Percentiles rank a stretch among this genome's conserved stretches.
phyloP scores from a whole-genome alignment of 225 moss, liverwort and hornwort species.

The Bryum argenteum region DNA sequence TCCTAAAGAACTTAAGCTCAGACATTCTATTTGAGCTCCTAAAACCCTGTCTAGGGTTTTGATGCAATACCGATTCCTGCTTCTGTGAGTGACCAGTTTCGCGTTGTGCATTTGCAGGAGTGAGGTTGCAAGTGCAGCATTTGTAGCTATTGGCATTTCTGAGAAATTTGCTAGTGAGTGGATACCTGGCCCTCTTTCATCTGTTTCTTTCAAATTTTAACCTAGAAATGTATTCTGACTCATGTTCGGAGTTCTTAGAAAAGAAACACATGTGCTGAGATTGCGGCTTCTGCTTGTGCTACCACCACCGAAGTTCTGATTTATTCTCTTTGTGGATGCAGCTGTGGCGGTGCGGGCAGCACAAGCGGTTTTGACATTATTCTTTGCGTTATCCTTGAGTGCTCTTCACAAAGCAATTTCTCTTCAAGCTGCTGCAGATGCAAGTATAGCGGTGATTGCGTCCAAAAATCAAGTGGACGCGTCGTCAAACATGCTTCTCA shows the following conservation, averaged over 20 bases:
- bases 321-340: slow-evolving; percentile 34
- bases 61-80: slow-evolving; percentile 1
- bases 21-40: slow-evolving; percentile 1
- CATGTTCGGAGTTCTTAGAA: not conserved
- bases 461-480: slow-evolving; percentile 33
- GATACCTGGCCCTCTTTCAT: slow-evolving; percentile 2
- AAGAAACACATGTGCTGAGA: not conserved
- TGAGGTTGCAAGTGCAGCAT: slow-evolving; percentile 37
- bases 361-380: slow-evolving; percentile 50
- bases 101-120: slow-evolving; percentile 44
- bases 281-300: not conserved
- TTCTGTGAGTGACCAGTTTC: slow-evolving; percentile 20
- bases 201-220: not conserved
- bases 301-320: slow-evolving; percentile 23
- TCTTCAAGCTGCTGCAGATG: slow-evolving; percentile 64
- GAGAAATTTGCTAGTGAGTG: slow-evolving; percentile 54
- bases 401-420: slow-evolving; percentile 81
- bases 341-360: slow-evolving; percentile 58
- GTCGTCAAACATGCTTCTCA: slow-evolving; percentile 40
- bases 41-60: slow-evolving; percentile 31
- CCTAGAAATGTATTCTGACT: slow-evolving; percentile 9
- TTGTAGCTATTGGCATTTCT: slow-evolving; percentile 52
- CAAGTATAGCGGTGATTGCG: slow-evolving; percentile 48
- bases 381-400: slow-evolving; percentile 68
- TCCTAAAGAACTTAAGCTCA: not conserved